A percentile compares a stretch with the other conserved stretches of the same genome.
These are phyloP conservation scores for Citrus cavaleriei DNA, from an alignment of 345 rosid species.

Conservation along the genomic window DNA sequence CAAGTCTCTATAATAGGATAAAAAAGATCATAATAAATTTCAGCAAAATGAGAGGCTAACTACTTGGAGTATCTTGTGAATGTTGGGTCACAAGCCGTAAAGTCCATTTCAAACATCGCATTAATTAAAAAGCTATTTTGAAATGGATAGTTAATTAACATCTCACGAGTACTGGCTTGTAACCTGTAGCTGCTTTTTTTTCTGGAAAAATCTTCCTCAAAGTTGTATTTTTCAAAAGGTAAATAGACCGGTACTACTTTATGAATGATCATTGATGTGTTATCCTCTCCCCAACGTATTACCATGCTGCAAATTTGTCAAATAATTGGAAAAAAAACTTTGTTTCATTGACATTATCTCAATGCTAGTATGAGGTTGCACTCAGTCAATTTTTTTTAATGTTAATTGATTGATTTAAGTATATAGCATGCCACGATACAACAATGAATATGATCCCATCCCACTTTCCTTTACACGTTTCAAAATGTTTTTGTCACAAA, in stretches of 20 bases:
- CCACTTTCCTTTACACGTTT: no score
- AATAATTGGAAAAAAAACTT: no score
- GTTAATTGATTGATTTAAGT: background rate
- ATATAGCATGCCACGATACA: background rate
- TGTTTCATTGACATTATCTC: background rate
- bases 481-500: background rate
- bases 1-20: no score
- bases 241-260: background rate
- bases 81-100: background rate
- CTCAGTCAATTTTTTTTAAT: no score
- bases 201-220: background rate
- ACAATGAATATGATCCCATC: no score
- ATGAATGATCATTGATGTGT: background rate
- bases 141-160: background rate
- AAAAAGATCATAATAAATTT: background rate
- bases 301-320: background rate
- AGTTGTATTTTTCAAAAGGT: background rate
- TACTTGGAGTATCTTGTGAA: background rate
- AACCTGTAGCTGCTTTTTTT: background rate
- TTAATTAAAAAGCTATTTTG: background rate
- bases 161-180: background rate
- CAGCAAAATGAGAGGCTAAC: background rate
- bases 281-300: background rate
- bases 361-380: no score
- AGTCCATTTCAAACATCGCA: background rate